Base-by-base conservation (phyloP, 164 flowering plant species). In the Protea cynaroides region DNA sequence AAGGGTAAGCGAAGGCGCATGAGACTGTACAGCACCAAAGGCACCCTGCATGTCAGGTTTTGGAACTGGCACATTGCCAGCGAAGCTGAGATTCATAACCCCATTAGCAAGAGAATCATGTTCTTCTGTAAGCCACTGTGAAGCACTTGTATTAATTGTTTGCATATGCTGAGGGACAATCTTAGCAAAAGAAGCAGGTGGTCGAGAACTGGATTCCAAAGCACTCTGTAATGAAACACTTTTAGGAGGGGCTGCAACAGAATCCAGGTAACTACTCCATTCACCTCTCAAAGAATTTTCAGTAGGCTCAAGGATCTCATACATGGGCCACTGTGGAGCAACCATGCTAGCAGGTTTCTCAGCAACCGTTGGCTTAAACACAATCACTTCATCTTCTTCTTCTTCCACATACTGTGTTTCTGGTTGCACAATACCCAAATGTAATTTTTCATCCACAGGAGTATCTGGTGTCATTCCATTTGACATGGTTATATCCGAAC, bases 321-420 rank as follows among this genome's bases (percentile, higher is more conserved):
- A 47, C 8, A 83, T 56, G 17, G 59, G 37, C 72, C 55, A 25
- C 12, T 69, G 76, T 25, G 76, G 71, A 72, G 63, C 69, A 50
- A 59, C 34, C 12, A 58, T 74, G 60, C 79, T 82, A 23, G 56
- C 46, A 46, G 71, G 79, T 78, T 82, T 92, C 71, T 89, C 96
- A 66, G 70, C 64, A 50, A 77, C 69, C 43, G 78, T 56, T 34
- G 99, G 97, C 75, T 82, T 85, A 64, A 95, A 95, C 61, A 95
- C 91, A 76, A 95, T 92, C 49, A 75, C 97, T 78, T 92, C 97
- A 65, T 91, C 97, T 51, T 92, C 99, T 44, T 92, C 96, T 34
- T 64, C 88, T 23, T 85, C 95, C 57, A 65, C 17, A 65, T 56
- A 58, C 21, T 70, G 75, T 11, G 44, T 69, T 25, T 68, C 83